Base-by-base conservation (phyloP, 2,329 filamentous ascomycete species). In the Didymellaceae sp. region DNA sequence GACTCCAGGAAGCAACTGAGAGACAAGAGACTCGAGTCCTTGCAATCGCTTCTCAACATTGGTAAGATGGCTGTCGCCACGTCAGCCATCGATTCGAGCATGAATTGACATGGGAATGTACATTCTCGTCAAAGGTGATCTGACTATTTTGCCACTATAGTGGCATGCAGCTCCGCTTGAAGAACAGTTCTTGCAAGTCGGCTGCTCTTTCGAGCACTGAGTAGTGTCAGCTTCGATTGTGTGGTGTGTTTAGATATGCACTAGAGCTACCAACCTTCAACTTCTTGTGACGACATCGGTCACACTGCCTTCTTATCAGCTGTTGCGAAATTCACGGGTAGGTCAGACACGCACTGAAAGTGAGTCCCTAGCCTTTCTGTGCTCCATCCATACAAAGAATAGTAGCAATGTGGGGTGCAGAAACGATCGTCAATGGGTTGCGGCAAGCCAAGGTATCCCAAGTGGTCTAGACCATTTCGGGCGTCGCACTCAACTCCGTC, bases 231-330 rank as follows among this genome's bases (percentile, higher is more conserved):
- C 28, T 13, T 2, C 9, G 5, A 5, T 20, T 18, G 28, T 5
- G 21, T 32, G 14, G 10, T 16, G 9, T 14, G 17, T 30, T 24
- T 5, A 16, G 20, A n/a, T 9, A 28, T 13, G n/a, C 20, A 32
- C 14, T 16, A 30, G 24, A 6, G 21, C 8, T n/a, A 35, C 47
- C 3, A 28, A 57, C 58, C 47, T 59, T 65, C 26, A 65, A 32
- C 37, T 65, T 65, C 30, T 65, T 65, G 41, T 60, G 50, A 35
- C 62, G 59, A 39, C 62, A 65, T 22, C 62, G 55, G 41, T 63
- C 61, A 54, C 62, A 65, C 55, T 60, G 16, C 30, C 16, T 22
- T 10, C 11, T 9, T 24, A 34, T 58, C 34, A 58, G 55, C 34
- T n/a, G 22, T 40, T 5, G 9, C 21, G 14, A 35, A 11, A 6